Evolutionary conservation across 495 filamentous ascomycete species (phyloP), one percentile per base, ranked within the genome.

Genomic region (Annulohypoxylon nitens): DNA sequence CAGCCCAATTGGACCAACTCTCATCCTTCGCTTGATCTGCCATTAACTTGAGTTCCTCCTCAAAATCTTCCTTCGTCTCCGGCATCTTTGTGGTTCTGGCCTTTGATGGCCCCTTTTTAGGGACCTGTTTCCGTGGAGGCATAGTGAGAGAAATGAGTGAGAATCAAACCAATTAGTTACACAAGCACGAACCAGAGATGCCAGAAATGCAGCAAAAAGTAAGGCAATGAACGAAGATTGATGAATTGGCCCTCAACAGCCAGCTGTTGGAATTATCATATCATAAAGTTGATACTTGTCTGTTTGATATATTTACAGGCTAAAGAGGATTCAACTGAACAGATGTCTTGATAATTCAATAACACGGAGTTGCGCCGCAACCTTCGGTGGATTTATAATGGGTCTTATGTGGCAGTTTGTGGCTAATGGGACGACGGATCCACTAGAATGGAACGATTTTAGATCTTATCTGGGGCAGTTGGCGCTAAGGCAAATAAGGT

Each of bases 11-110:
- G 53, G 62, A 23, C 77, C 77, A 81, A 6, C 80, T 86, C 54
- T 86, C 80, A 6, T 82, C 76, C 47, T 84, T 78, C n/a, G 86
- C 86, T 74, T 87, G 85, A 30, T 79, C 75, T 11, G 86, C 85
- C 34, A 88, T 76, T 7, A 78, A 61, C 65, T 84, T 79, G 33
- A 88, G 82, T 48, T 88, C 86, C 33, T 78, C 76, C 68, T 87
- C 85, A 62, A 87, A 87, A 48, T 80, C 78, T 55, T 87, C 83
- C 65, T 83, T 83, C 23, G 82, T 86, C 51, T 74, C 75, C 8
- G 76, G 69, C n/a, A 67, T 75, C 60, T 66, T 67, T 10, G 60
- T 25, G 16, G 57, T 62, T 34, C 36, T 45, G 43, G 67, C 39
- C 26, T 73, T 51, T n/a, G 70, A 53, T 9, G 57, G 10, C 65